Evolutionary conservation across 352 stramenopile genomes (phyloP).

Genomic region (Pythium oligandrum): DNA sequence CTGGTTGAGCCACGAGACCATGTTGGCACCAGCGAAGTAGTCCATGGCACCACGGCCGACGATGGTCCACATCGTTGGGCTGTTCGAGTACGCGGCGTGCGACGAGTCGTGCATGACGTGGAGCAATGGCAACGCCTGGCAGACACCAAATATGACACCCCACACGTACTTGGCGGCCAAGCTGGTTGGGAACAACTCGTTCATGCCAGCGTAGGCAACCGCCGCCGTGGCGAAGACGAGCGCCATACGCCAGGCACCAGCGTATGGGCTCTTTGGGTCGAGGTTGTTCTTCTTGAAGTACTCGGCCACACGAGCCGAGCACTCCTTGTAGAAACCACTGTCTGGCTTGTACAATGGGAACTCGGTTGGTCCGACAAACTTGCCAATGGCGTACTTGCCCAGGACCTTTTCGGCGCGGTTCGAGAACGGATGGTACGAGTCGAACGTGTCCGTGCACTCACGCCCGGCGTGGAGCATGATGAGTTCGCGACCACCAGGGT

Average conservation of each 20-base stretch:
- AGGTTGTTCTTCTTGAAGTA: conserved; percentile 91
- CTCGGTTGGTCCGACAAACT: conserved; percentile 70
- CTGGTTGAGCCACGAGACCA: conserved; percentile 93
- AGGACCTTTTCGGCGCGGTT: conserved; percentile 77
- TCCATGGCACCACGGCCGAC: conserved; percentile 85
- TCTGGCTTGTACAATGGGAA: conserved; percentile 90
- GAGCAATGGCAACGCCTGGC: conserved; percentile 86
- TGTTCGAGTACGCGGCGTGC: conserved; percentile 86
- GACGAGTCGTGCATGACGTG: conserved; percentile 93
- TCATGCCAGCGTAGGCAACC: conserved; percentile 76
- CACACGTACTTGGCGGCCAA: conserved; percentile 61
- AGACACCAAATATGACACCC: conserved; percentile 83
- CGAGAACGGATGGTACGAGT: conserved; percentile 90
- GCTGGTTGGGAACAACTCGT: conserved; percentile 48
- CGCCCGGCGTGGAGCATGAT: conserved; percentile 75
- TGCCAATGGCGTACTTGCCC: conserved; percentile 83
- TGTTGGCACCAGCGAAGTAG: conserved; percentile 89
- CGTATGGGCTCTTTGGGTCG: conserved; percentile 77
- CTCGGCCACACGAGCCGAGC: conserved; percentile 69
- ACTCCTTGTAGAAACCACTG: conserved; percentile 89
- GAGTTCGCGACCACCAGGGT: conserved; percentile 79
- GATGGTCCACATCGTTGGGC: conserved; percentile 61
- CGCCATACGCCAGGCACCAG: conserved; percentile 84
- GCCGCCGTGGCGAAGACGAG: conserved; percentile 68
- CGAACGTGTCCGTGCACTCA: conserved; percentile 87